Base-by-base conservation (phyloP, 257 asterid species). In the Nyctanthes arbortristis region DNA sequence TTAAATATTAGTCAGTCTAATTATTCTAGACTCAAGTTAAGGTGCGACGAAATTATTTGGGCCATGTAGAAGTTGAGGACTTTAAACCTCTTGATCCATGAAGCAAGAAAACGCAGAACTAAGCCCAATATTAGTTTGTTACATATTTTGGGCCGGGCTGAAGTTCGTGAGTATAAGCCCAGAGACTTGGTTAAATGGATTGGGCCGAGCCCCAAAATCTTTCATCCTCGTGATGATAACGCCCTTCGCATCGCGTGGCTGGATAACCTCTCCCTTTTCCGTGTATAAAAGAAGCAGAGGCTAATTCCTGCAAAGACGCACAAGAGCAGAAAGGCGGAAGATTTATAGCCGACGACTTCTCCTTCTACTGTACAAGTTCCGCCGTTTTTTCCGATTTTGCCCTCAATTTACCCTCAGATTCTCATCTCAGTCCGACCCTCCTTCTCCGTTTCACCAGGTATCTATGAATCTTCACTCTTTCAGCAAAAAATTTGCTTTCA, bases 281-380 rank as follows among this genome's bases (percentile, higher is more conserved):
- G 65, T n/a, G 2, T 47, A 70, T 59, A 59, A 78, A 57, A 14
- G 28, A 9, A 22, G 35, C 54, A 14, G 57, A 29, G 7, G 61
- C 64, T 30, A 29, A 58, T 14, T 13, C 8, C 31, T 0, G 55
- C 20, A 29, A 29, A 70, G 61, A 57, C n/a, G 40, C 67, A n/a
- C 65, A 57, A 66, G 72, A 60, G 39, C 54, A 61, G 56, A 67
- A 61, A 64, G 76, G 5, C 72, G 45, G 87, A 69, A 82, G 83
- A 87, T 80, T 78, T 85, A 85, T 88, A 91, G 95, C 91, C 84
- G 66, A 75, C 76, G 65, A 77, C 75, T 85, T 78, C 67, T 40
- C 31, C 75, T 65, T 45, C 87, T 63, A 64, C 79, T 31, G 27
- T 49, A 63, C 75, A 73, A 68, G 72, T 61, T 67, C 61, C 52